Conservation (phyloP, 148 eudicot species). For the Fagopyrum esculentum region DNA sequence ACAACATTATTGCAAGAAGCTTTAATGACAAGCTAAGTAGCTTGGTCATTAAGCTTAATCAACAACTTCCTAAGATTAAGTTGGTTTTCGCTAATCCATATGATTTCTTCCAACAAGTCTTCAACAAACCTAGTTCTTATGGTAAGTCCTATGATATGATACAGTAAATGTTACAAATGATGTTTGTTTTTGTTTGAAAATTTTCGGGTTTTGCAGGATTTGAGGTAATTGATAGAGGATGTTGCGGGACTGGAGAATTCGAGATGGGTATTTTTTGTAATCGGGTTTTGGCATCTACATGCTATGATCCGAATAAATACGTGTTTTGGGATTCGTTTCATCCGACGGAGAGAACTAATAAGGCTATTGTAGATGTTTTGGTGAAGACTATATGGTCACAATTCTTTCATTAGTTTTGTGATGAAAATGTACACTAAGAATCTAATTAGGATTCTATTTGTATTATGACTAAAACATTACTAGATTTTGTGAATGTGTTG, state of each 20-base stretch:
- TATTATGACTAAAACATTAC: too few species aligned
- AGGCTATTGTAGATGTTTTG: not conserved
- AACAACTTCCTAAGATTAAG: slow-evolving; percentile 4
- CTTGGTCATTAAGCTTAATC: slow-evolving; percentile 14
- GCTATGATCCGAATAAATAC: slow-evolving; percentile 11
- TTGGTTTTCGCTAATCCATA: slow-evolving; percentile 7
- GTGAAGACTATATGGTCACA: slow-evolving; percentile 1
- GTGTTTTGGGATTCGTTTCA: slow-evolving; percentile 22
- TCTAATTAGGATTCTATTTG: not conserved
- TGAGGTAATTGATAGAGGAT: slow-evolving; percentile 10
- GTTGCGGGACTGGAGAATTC: slow-evolving; percentile 16
- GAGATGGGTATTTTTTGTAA: slow-evolving; percentile 16
- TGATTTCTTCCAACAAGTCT: not conserved
- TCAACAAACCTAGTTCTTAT: not conserved
- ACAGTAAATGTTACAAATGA: too few species aligned
- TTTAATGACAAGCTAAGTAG: slow-evolving; percentile 19
- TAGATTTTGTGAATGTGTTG: too few species aligned
- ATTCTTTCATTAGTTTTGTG: slow-evolving; percentile 4
- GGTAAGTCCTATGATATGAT: slow-evolving; percentile 1
- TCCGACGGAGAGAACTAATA: slow-evolving; percentile 16
- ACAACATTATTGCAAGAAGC: slow-evolving; percentile 19
- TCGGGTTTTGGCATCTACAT: not conserved
- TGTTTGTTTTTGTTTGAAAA: not conserved
- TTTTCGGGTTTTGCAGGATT: slow-evolving; percentile 13
- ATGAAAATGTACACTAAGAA: not conserved